phyloP scores from a whole-genome alignment of 2,329 filamentous ascomycete genomes.

The Hypoxylon sp. region DNA sequence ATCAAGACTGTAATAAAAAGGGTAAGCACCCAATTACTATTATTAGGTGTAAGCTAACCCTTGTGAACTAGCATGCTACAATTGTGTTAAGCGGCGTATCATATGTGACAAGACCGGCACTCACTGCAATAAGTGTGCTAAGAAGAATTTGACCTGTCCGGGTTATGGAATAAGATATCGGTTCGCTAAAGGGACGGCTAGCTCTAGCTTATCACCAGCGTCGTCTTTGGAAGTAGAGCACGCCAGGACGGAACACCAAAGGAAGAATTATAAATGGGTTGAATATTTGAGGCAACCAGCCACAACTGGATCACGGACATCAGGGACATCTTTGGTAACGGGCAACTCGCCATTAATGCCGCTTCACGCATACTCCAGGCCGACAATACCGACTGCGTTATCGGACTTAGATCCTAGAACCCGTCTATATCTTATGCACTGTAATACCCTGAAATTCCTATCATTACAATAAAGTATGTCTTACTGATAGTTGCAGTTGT shows the following conservation, averaged over 20 bases:
- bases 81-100: slow-evolving; percentile 31
- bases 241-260: slow-evolving; percentile 5
- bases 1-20: slow-evolving; percentile 6
- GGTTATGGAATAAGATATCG: slow-evolving; percentile 34
- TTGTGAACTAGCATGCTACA: slow-evolving; percentile 28
- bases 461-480: neutral
- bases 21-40: slow-evolving; percentile 1
- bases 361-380: neutral
- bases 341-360: neutral
- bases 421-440: slow-evolving; percentile 25
- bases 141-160: slow-evolving; percentile 30
- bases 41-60: slow-evolving; percentile 8
- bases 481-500: slow-evolving; percentile 24
- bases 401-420: slow-evolving; percentile 31
- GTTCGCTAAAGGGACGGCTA: slow-evolving; percentile 28
- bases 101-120: slow-evolving; percentile 31
- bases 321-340: neutral
- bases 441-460: slow-evolving; percentile 10
- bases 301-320: neutral
- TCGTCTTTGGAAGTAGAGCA: slow-evolving; percentile 7
- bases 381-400: slow-evolving; percentile 10
- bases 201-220: slow-evolving; percentile 11
- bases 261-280: slow-evolving; percentile 23
- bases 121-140: slow-evolving; percentile 27
- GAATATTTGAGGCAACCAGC: slow-evolving; percentile 14